A percentile compares a stretch with the other conserved stretches of the same genome.
Conservation (phyloP, 1,284 basidiomycete genomes). For the Malassezia furfur region DNA sequence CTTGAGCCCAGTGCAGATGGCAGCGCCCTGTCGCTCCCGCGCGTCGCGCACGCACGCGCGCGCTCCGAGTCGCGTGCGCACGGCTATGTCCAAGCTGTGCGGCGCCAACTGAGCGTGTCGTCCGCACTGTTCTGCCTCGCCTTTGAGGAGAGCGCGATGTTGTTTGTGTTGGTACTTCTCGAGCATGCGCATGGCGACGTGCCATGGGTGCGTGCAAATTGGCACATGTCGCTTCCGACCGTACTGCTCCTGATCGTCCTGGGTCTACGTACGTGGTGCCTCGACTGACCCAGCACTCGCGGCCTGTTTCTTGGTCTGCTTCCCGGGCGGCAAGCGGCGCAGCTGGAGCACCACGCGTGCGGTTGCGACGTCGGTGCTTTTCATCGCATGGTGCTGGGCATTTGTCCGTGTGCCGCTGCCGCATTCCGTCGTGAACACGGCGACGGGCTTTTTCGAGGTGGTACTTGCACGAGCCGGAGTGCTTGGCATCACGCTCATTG, state of each 20-base stretch:
- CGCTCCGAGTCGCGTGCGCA: conserved; percentile 16
- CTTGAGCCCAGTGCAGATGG: conserved; percentile 21
- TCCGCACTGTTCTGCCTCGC: conserved; percentile 34
- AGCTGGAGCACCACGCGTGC: conserved; percentile 14
- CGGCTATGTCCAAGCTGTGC: conserved; percentile 3
- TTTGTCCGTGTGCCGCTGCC: conserved; percentile 44
- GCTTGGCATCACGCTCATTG: conserved; percentile 50
- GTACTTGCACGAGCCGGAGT: conserved; percentile 47
- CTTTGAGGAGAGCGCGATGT: conserved; percentile 33
- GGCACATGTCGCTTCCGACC: conserved; percentile 17
- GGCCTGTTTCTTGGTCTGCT: conserved; percentile 32
- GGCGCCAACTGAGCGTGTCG: conserved; percentile 16
- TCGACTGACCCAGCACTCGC: conserved; percentile 25
- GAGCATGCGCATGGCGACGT: conserved; percentile 20
- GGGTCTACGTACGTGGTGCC: conserved; percentile 16
- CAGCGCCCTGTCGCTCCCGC: conserved; percentile 18
- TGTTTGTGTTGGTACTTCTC: conserved; percentile 36
- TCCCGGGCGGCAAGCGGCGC: conserved; percentile 19
- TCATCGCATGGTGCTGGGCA: conserved; percentile 29
- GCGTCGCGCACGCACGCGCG: conserved; percentile 13
- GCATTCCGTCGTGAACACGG: conserved; percentile 17
- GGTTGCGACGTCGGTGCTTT: conserved; percentile 24
- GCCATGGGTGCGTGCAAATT: conserved; percentile 19
- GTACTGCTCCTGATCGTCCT: conserved; percentile 26
- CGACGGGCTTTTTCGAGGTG: conserved; percentile 20